Base-by-base conservation (phyloP, 345 rosid genomes). In the Salix suchowensis region DNA sequence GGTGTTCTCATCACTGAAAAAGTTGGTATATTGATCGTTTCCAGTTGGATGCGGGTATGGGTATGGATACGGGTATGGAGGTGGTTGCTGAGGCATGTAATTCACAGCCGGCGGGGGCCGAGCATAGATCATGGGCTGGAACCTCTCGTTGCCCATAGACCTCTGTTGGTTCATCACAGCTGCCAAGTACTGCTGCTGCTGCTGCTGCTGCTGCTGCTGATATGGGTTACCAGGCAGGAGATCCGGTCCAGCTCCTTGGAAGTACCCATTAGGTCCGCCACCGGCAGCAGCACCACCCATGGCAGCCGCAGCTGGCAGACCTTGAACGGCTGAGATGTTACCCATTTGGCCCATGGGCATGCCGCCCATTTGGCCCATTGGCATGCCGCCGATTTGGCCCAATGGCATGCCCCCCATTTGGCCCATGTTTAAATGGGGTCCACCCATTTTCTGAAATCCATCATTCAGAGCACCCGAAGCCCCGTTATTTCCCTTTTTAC, bases 41-140 rank as follows among this genome's bases (percentile, higher is more conserved):
- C 40, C 79, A 0, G 79, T 76, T 10, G 69, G 87, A 50, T 84
- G 78, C 14, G 87, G 89, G 70, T 85, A 78, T 4, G 83, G 85
- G 50, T 46, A 14, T 2, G 87, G 84, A 40, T 82, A 78, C 0
- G 88, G 96, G 67, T 86, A 81, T 0, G 93, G 88, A 4, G 94
- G 97, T 0, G 88, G 96, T 52, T 86, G 82, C 0, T 92, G 88
- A 6, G 96, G 97, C 89, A 91, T 74, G 86, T 90, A 92, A 82
- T 92, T 94, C 48, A 88, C 89, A 5, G 97, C 97, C 2, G 97
- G 86, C 0, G 95, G 97, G 34, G 90, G 97, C 83, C 92, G 86
- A 4, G 97, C 97, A 32, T 92, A 93, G 95, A 92, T 92, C 91
- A 94, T 80, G n/a, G 88, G 98, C 78, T 92, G 97, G 86, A 89